Evolutionary conservation across 2,329 filamentous ascomycete species (phyloP).

Genomic region (Aspergillus floridensis): DNA sequence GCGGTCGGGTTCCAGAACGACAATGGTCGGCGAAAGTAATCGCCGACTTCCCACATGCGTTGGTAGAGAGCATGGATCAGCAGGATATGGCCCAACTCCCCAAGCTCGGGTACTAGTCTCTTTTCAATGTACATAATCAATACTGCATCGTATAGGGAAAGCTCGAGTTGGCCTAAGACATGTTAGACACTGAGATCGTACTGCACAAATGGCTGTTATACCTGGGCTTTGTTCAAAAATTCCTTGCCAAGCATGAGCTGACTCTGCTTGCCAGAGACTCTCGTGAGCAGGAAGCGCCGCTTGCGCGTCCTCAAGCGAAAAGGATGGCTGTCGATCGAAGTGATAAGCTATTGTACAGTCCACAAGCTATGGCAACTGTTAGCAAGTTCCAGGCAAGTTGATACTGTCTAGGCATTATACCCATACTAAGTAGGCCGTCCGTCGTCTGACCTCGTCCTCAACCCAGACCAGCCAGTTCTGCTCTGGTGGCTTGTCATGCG

Average conservation of each 20-base stretch:
- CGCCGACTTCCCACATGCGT: conserved; percentile 50
- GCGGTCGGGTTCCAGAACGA: conserved; percentile 48
- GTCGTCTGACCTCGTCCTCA: conserved; percentile 36
- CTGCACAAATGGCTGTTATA: conserved; percentile 10
- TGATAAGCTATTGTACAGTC: conserved; percentile 44
- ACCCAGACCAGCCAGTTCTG: conserved; percentile 38
- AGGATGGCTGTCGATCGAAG: conserved; percentile 34
- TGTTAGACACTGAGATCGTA: conserved; percentile 2
- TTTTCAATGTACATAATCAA: conserved; percentile 52
- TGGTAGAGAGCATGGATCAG: conserved; percentile 52
- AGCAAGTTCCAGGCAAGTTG: background rate
- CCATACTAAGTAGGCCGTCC: conserved; percentile 46
- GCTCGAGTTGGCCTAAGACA: conserved; percentile 23
- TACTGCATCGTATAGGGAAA: conserved; percentile 43
- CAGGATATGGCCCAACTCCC: conserved; percentile 51
- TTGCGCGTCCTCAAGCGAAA: conserved; percentile 43
- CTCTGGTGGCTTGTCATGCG: conserved; percentile 13
- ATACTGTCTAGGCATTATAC: conserved; percentile 27
- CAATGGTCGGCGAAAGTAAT: conserved; percentile 46
- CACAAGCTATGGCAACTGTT: conserved; percentile 33
- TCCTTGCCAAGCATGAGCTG: conserved; percentile 33
- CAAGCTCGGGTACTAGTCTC: conserved; percentile 41
- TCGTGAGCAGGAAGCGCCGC: conserved; percentile 42
- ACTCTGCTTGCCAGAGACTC: conserved; percentile 40
- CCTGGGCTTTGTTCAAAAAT: conserved; percentile 22